Evolutionary conservation across 2,329 filamentous ascomycete species (phyloP), one percentile per base, ranked within the genome.

Genomic region (Paraphaeosphaeria minitans): DNA sequence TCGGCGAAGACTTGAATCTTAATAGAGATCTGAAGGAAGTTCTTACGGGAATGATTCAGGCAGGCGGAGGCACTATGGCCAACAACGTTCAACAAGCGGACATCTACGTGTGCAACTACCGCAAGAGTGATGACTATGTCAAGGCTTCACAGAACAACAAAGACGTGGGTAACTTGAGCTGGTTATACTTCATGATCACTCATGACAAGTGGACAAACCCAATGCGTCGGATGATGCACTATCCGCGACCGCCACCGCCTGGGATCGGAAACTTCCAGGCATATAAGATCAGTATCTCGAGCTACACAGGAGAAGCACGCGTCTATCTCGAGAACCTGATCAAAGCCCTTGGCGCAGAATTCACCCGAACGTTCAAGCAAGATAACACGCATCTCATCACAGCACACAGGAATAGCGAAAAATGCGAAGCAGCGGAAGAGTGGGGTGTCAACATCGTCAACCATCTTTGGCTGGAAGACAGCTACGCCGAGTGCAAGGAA

Each of bases 331-430:
- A 98, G 76, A 98, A 97, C 66, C 83, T 99, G 39, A 90, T 97
- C 67, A 87, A 83, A 60, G 93, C 93, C 24, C 84, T 89, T 16
- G 95, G 95, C 16, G 94, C 91, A 9, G 89, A 90, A 61, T 98
- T 92, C 73, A 99, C 95, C 31, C 96, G 96, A 79, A 96, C 92
- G 0, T 91, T 99, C 87, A 96, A 92, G 76, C 87, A 90, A 65
- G 93, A 97, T 62, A 98, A 99, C 75, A 98, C 93, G 0, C 95
- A 99, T 78, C 85, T 99, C 0, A 89, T 99, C 69, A 97, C 94
- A 0, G 95, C 95, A 4, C 90, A 96, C 67, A 87, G 89, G 58
- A 87, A 87, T 57, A 96, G 94, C 71, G 95, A 98, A 73, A 99
- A 99, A 77, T 97, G 91, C 75, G 88, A 90, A 39, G 95, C 95